These are phyloP conservation scores for Cytospora chrysosperma DNA, from an alignment of 2,329 filamentous ascomycete species.

Conservation along the genomic window DNA sequence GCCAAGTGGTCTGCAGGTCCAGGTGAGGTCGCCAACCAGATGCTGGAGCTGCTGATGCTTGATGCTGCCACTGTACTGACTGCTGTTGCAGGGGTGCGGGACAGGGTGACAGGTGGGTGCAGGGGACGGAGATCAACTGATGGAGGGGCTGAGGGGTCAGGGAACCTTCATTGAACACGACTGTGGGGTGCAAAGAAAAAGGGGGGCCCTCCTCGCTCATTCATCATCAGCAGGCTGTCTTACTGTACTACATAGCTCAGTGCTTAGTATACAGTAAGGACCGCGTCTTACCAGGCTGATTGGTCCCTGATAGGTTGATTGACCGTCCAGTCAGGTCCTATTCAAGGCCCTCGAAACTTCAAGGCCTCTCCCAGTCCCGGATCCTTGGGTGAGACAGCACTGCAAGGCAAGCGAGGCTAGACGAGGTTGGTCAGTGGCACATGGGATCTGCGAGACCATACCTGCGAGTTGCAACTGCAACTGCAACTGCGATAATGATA, in stretches of 20 bases:
- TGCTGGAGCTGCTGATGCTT: neutral
- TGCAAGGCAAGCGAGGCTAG: neutral
- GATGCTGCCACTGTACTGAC: no score
- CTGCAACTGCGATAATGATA: neutral
- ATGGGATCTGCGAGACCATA: neutral
- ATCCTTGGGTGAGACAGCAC: neutral
- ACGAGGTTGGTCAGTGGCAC: neutral
- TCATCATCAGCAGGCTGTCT: slow-evolving; percentile 2
- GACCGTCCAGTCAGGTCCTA: neutral
- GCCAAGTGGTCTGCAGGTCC: slow-evolving; percentile 3
- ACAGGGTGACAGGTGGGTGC: neutral
- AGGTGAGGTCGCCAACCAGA: slow-evolving; percentile 10
- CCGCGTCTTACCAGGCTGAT: no score
- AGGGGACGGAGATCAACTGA: slow-evolving; percentile 17
- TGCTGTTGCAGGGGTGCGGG: slow-evolving; percentile 1
- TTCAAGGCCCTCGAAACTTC: neutral
- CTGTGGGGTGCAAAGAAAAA: slow-evolving; percentile 9
- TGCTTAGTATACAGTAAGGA: no score
- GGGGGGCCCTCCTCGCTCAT: neutral
- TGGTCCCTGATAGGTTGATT: no score
- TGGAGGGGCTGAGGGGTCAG: slow-evolving; percentile 2
- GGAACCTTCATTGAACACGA: neutral
- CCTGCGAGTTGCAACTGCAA: neutral
- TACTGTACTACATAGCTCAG: no score
- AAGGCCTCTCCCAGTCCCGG: neutral